Base-by-base conservation (phyloP, 305 asterid species). In the Vinca major region DNA sequence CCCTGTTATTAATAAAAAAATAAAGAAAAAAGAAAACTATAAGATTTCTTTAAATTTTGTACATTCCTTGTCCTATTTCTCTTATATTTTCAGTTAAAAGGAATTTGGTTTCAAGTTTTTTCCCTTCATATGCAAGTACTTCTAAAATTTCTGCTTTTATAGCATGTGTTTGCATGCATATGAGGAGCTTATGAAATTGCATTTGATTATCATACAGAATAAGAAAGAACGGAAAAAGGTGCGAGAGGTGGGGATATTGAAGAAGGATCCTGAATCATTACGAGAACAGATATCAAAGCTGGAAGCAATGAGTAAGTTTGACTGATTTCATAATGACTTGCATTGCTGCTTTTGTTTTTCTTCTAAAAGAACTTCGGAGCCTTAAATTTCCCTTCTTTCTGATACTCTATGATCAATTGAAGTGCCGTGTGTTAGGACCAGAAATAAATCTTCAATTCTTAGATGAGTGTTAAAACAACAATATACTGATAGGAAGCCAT, bases 171-270 rank as follows among this genome's bases (percentile, higher is more conserved):
- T 5, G 33, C 21, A 4, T 2, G 13, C 19, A 13, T 56, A 21
- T 63, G 14, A 3, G 5, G 51, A 21, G 52, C 69, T 73, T 51
- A 52, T 67, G 64, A 37, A 37, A 61, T 40, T 11, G 33, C 33
- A 26, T 26, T 26, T 26, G 33, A 26, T 17, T 21, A 9, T 66
- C 71, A 50, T 72, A 10, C 87, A 90, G 97, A 90, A 91, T 78
- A 91, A 91, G 82, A 89, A 91, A 84, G 97, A 91, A 80, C 69
- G 97, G 81, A 91, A 91, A 88, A 91, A 89, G 84, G 97, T 91
- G 77, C 86, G 97, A 77, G 97, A 91, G 74, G 97, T 91, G 67
- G 97, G 97, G 36, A 87, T 91, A 69, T 78, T 91, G 86, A 91
- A 91, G 84, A 91, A 91, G 85, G 96, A 91, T 80, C 97, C 97